These are phyloP conservation scores for Allodekkera sacchari DNA, from an alignment of 805 yeast genomes.

Conservation along the genomic window DNA sequence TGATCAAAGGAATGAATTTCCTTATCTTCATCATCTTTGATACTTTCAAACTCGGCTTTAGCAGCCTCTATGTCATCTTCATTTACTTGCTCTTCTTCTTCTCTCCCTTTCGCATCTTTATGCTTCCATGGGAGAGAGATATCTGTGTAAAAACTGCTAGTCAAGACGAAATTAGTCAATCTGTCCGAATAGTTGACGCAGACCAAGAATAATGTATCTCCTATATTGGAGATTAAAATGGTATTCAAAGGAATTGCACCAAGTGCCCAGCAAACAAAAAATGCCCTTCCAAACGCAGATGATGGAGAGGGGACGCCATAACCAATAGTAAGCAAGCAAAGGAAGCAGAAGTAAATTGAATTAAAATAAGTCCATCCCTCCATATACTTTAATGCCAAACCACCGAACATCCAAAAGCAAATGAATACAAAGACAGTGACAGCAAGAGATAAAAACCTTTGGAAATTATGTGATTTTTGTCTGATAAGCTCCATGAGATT, in stretches of 20 bases:
- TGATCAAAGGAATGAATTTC: too few species aligned
- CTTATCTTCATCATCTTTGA: too few species aligned
- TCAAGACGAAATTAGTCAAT: too few species aligned
- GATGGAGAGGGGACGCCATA: conserved; percentile 70
- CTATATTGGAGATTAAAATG: conserved; percentile 59
- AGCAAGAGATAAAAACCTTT: conserved; percentile 31
- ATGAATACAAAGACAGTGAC: conserved; percentile 37
- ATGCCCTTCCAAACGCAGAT: conserved; percentile 56
- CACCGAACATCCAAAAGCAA: conserved; percentile 67
- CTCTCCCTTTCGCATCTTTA: too few species aligned
- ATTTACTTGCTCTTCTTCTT: too few species aligned
- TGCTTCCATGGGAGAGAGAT: too few species aligned
- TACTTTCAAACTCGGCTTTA: too few species aligned
- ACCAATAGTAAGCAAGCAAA: conserved; percentile 75
- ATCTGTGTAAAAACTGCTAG: too few species aligned
- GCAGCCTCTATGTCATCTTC: too few species aligned
- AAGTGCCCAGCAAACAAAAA: conserved; percentile 75
- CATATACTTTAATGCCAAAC: conserved; percentile 45
- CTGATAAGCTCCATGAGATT: conserved; percentile 47
- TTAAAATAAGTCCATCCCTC: conserved; percentile 71
- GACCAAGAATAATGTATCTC: too few species aligned
- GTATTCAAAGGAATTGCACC: conserved; percentile 86
- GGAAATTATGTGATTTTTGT: conserved; percentile 29
- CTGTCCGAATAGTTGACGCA: too few species aligned
- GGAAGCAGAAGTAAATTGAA: conserved; percentile 66